Evolutionary conservation across 2,329 filamentous ascomycete genomes (phyloP).

Genomic region (Nigrospora oryzae): DNA sequence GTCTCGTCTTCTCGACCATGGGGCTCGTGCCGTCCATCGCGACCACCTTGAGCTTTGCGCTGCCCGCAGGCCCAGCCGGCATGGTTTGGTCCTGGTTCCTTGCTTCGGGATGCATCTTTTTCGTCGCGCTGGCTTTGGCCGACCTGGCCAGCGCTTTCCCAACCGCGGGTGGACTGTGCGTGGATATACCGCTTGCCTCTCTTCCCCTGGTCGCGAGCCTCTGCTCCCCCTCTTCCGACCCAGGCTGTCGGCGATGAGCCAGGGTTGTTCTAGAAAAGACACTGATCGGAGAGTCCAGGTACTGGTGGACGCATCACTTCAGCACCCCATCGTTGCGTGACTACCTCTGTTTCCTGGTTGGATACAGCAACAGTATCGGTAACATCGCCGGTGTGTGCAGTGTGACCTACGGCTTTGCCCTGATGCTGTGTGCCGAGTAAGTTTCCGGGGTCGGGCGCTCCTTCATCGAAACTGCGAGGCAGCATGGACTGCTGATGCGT

Average conservation of each 20-base stretch:
- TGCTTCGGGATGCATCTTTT: slow-evolving; percentile 1
- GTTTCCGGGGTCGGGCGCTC: not conserved
- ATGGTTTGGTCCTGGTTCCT: slow-evolving; percentile 1
- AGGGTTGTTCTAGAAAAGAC: too few relatives aligned
- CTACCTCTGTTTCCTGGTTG: slow-evolving; percentile 1
- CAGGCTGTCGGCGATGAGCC: too few relatives aligned
- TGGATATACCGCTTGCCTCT: not conserved
- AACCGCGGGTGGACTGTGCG: not conserved
- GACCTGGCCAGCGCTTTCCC: not conserved
- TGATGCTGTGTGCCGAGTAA: slow-evolving; percentile 1
- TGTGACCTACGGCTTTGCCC: not conserved
- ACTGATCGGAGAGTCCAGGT: not conserved
- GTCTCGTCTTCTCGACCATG: slow-evolving; percentile 1
- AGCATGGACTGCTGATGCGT: too few relatives aligned
- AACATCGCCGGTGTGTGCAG: not conserved
- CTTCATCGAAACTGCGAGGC: too few relatives aligned
- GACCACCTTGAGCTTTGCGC: not conserved
- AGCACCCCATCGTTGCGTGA: not conserved
- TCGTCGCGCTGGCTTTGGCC: not conserved
- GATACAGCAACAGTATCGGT: not conserved
- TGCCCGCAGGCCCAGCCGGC: not conserved
- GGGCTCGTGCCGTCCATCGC: slow-evolving; percentile 1
- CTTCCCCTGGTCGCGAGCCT: too few relatives aligned
- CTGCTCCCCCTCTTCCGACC: too few relatives aligned
- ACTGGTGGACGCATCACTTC: slow-evolving; percentile 2